Percentiles rank a stretch among this genome's conserved stretches.
Conservation (phyloP, 768 basidiomycete genomes). For the Trametes elegans region DNA sequence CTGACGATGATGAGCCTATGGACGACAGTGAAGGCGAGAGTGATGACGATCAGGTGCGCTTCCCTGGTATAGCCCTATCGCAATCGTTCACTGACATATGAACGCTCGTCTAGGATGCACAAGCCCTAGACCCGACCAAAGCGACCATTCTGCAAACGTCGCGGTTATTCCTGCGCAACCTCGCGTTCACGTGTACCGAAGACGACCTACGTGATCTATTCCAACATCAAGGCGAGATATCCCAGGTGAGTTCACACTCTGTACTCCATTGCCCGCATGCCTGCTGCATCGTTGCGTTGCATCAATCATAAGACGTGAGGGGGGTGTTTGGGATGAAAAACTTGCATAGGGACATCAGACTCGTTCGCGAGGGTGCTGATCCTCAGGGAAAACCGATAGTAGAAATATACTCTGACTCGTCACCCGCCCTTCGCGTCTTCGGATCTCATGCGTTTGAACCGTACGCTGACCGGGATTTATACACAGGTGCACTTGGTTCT, state of each 20-base stretch:
- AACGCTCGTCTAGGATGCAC: no score
- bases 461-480: conserved; percentile 10
- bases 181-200: conserved; percentile 83
- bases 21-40: conserved; percentile 7
- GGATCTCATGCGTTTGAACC: not conserved
- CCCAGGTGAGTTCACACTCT: conserved; percentile 85
- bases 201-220: conserved; percentile 68
- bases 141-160: conserved; percentile 67
- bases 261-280: not conserved
- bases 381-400: conserved; percentile 56
- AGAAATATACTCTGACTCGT: conserved; percentile 43
- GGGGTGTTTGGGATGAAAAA: conserved; percentile 41
- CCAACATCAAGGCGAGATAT: conserved; percentile 63
- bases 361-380: conserved; percentile 40
- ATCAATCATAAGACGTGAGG: not conserved
- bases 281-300: not conserved
- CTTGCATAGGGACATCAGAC: conserved; percentile 59
- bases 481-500: conserved; percentile 56
- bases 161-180: conserved; percentile 90
- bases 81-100: not conserved
- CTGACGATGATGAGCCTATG: conserved; percentile 52
- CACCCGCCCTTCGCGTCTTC: conserved; percentile 5
- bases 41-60: not conserved
- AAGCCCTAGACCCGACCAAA: conserved; percentile 32
- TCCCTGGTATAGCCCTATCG: not conserved